Evolutionary conservation across 164 flowering plant species (phyloP), one percentile per base, ranked within the genome.

Genomic region (Vitis cinerea): DNA sequence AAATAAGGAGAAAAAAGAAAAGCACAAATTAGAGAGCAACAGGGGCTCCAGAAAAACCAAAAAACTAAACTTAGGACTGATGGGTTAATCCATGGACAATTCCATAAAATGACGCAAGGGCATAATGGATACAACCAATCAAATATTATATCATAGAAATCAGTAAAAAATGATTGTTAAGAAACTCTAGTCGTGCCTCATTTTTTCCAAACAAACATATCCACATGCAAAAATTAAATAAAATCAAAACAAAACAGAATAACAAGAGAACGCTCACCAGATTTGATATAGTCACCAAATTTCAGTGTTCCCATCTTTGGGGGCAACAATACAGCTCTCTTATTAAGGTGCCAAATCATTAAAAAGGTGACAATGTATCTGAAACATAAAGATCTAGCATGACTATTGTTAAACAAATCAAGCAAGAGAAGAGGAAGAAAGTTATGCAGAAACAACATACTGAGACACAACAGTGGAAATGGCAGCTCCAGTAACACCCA

Each of bases 401-500:
- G 16, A 48, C 15, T 65, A 60, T 67, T 51, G 2, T 50, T 14
- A n/a, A 65, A 37, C 12, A 10, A 23, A 9, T 47, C n/a, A 11
- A 68, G 67, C 65, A 16, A 44, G 9, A 70, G 16, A 30, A 29
- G 17, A 60, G 66, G 19, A 63, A 51, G 44, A 49, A 69, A 65
- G 64, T 53, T 50, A 58, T 50, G 47, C 60, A 10, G 65, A 47
- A 75, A 71, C 56, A 44, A 85, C 97, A 50, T 88, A 95, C 98
- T 95, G 99, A 44, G 99, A 95, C 10, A 78, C 16, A 67, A 95
- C 95, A 61, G 94, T 91, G 17, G 99, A 83, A 69, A 88, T 77
- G 62, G 98, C 98, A 60, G 99, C 98, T 68, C 99, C 99, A 79
- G 83, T 81, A 37, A 86, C 86, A 66, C 98, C 99, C 78, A 95